These are phyloP conservation scores for Globisporangium megalacanthum DNA, from an alignment of 352 stramenopile species.

Conservation along the genomic window DNA sequence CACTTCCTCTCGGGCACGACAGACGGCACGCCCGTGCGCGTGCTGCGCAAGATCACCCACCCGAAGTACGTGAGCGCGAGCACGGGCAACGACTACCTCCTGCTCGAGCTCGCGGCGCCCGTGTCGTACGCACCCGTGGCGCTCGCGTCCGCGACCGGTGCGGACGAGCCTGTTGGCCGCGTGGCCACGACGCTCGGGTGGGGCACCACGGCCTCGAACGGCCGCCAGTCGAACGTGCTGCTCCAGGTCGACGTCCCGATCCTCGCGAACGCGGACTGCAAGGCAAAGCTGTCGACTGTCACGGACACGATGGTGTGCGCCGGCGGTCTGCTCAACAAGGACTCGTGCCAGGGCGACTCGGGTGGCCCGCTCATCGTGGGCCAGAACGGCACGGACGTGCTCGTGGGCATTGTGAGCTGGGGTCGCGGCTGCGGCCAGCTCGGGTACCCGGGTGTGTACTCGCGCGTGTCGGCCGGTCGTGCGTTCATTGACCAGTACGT, in stretches of 20 bases:
- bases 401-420: conserved; percentile 58
- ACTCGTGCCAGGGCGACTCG: conserved; percentile 65
- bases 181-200: conserved; percentile 19
- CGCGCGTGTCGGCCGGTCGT: conserved; percentile 29
- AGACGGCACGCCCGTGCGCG: conserved; percentile 41
- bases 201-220: conserved; percentile 20
- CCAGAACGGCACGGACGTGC: conserved; percentile 21
- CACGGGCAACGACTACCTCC: conserved; percentile 38
- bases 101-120: conserved; percentile 40
- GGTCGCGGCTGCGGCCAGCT: conserved; percentile 39
- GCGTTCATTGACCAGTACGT: no score
- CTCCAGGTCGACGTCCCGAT: conserved; percentile 38
- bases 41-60: conserved; percentile 39
- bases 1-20: conserved; percentile 41
- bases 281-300: conserved; percentile 21
- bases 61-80: conserved; percentile 30
- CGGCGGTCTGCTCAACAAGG: conserved; percentile 30
- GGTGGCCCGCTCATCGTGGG: conserved; percentile 32
- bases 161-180: conserved; percentile 1
- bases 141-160: conserved; percentile 16
- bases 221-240: conserved; percentile 22
- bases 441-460: conserved; percentile 46
- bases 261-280: conserved; percentile 35
- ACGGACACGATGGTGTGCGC: conserved; percentile 56
- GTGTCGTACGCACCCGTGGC: conserved; percentile 28